These are phyloP conservation scores for Stephania yunnanensis DNA, from an alignment of 164 flowering plant genomes.

Conservation along the genomic window DNA sequence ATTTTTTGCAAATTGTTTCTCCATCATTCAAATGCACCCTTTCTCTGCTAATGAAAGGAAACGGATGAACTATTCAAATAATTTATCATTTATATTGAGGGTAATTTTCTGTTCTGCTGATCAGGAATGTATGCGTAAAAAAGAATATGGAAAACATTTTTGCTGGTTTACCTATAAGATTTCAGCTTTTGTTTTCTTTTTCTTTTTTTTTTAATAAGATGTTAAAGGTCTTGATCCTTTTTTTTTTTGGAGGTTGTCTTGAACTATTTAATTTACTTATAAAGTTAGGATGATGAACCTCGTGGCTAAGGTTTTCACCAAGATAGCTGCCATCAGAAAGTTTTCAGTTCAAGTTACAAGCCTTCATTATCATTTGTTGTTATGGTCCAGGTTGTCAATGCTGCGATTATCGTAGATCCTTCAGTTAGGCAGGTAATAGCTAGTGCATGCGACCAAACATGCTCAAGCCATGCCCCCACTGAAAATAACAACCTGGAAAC, in stretches of 20 bases:
- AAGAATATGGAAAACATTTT: not conserved
- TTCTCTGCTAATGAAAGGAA: not conserved
- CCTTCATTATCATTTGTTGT: not conserved
- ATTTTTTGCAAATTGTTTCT: not conserved
- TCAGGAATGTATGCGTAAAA: not conserved
- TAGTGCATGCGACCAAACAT: constrained; percentile 55
- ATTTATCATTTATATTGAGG: too few relatives aligned
- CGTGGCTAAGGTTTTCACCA: not conserved
- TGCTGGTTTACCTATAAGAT: not conserved
- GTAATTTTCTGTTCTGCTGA: not conserved
- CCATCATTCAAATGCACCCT: not conserved
- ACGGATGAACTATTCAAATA: not conserved
- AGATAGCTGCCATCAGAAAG: not conserved
- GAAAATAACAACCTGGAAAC: constrained; percentile 14
- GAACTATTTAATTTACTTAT: not conserved
- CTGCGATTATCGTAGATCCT: constrained; percentile 89
- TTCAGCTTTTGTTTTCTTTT: not conserved
- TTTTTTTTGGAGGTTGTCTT: not conserved
- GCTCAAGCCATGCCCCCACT: constrained; percentile 16
- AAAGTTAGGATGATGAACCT: too few relatives aligned
- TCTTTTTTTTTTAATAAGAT: not conserved
- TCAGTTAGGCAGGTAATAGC: constrained; percentile 54
- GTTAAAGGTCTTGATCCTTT: not conserved
- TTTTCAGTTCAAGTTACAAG: not conserved
- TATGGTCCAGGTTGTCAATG: constrained; percentile 55